Conservation (phyloP, 768 basidiomycete species). For the Exidia glandulosa region DNA sequence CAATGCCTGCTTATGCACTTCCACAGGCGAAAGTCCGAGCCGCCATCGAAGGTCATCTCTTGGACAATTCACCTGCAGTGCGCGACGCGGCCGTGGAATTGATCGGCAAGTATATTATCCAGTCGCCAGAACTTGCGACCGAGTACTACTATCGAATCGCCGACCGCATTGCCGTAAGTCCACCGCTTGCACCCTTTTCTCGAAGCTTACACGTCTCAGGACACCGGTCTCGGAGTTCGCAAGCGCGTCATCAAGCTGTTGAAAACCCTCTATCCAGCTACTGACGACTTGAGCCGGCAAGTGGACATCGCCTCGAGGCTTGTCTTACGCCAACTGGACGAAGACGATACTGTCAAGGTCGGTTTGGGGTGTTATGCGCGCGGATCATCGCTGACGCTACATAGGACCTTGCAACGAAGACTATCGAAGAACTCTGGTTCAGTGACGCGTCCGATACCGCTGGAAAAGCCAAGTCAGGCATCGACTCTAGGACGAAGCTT, state of each 20-base stretch:
- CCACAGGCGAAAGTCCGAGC: slow-evolving; percentile 63
- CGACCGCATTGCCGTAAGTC: slow-evolving; percentile 77
- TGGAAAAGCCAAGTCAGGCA: slow-evolving; percentile 8
- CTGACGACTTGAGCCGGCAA: slow-evolving; percentile 44
- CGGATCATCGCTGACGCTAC: neutral
- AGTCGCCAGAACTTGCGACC: slow-evolving; percentile 75
- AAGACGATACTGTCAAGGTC: slow-evolving; percentile 84
- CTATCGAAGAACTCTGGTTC: slow-evolving; percentile 90
- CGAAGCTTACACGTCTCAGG: slow-evolving; percentile 41
- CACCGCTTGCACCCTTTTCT: neutral
- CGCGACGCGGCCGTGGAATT: slow-evolving; percentile 95
- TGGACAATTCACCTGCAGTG: slow-evolving; percentile 87
- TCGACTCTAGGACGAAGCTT: slow-evolving; percentile 42
- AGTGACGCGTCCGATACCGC: slow-evolving; percentile 17
- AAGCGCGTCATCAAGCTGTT: slow-evolving; percentile 95
- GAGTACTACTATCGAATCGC: slow-evolving; percentile 85
- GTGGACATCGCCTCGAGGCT: slow-evolving; percentile 77
- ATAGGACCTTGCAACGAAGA: slow-evolving; percentile 76
- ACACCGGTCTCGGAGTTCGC: slow-evolving; percentile 85
- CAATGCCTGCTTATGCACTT: neutral
- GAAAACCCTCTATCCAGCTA: slow-evolving; percentile 64
- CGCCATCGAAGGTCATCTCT: slow-evolving; percentile 80
- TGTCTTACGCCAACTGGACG: slow-evolving; percentile 76
- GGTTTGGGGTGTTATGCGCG: neutral
- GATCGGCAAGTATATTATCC: slow-evolving; percentile 94